phyloP scores from a whole-genome alignment of 345 rosid genomes.

The Cardamine occulta region DNA sequence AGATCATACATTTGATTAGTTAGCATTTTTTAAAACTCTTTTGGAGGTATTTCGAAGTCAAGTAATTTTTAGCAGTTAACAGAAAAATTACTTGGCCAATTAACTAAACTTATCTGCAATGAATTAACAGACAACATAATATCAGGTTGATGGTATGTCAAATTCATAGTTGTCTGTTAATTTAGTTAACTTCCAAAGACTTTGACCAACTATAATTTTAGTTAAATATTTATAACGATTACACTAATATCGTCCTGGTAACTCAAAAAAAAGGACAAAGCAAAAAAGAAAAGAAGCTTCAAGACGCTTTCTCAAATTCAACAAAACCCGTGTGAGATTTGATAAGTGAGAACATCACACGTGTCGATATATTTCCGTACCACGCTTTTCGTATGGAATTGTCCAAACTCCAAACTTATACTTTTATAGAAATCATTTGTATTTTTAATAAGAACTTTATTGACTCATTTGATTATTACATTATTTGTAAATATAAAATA shows the following conservation, averaged over 20 bases:
- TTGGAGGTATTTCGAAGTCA: too few species aligned
- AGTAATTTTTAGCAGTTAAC: too few species aligned
- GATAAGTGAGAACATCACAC: background rate
- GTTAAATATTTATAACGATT: background rate
- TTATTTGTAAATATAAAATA: too few species aligned
- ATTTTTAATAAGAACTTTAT: background rate
- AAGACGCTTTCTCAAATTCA: conserved; percentile 26
- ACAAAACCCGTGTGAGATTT: conserved; percentile 14
- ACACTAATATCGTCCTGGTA: background rate
- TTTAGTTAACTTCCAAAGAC: conserved; percentile 14
- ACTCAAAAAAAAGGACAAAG: background rate
- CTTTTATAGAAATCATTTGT: conserved; percentile 17
- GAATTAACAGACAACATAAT: background rate
- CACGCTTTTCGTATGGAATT: conserved; percentile 6
- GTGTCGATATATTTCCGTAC: background rate
- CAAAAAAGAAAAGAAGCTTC: conserved; percentile 24
- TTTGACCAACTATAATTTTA: conserved; percentile 1
- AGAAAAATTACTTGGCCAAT: background rate
- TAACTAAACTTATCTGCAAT: background rate
- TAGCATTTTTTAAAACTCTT: too few species aligned
- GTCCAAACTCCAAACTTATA: conserved; percentile 15
- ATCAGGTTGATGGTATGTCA: background rate
- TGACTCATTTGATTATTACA: background rate
- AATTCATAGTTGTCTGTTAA: conserved; percentile 15
- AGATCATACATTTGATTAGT: too few species aligned